Conservation (phyloP, 176 grass and related monocot genomes). For the Zoysia japonica region DNA sequence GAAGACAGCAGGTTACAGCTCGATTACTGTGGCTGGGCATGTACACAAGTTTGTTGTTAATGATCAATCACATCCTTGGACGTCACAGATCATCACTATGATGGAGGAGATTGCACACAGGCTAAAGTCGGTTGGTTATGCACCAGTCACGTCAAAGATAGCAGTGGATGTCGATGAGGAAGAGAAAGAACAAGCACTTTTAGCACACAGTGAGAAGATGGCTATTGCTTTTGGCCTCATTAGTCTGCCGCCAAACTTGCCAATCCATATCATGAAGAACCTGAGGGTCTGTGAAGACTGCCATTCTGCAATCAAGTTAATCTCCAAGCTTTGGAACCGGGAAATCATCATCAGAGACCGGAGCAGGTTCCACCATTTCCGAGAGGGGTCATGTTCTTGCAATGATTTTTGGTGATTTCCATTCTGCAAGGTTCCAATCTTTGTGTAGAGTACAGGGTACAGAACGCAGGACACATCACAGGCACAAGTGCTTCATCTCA, state of each 20-base stretch:
- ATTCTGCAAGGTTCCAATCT: conserved; percentile 3
- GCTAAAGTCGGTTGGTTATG: conserved; percentile 51
- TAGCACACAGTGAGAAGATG: conserved; percentile 73
- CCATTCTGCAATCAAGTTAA: conserved; percentile 74
- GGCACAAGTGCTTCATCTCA: background rate
- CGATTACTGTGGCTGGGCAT: conserved; percentile 58
- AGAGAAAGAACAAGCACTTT: conserved; percentile 68
- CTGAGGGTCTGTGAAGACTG: conserved; percentile 77
- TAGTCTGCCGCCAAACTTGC: conserved; percentile 49
- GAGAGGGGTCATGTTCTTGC: conserved; percentile 64
- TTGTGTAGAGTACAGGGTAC: conserved; percentile 15
- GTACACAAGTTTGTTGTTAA: conserved; percentile 70
- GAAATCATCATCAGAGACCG: conserved; percentile 79
- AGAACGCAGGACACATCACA: conserved; percentile 4
- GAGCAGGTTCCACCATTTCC: conserved; percentile 80
- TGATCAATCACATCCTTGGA: conserved; percentile 55
- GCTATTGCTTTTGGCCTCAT: conserved; percentile 74
- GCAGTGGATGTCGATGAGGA: conserved; percentile 61
- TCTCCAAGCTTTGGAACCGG: conserved; percentile 60
- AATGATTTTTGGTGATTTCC: conserved; percentile 71
- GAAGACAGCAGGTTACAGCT: conserved; percentile 81
- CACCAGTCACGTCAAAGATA: conserved; percentile 46
- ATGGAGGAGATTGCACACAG: conserved; percentile 52
- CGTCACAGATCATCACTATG: conserved; percentile 52
- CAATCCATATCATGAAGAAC: conserved; percentile 73